Percentiles rank a stretch among this genome's conserved stretches.
phyloP scores from a whole-genome alignment of 1,284 basidiomycete species.

The Rhodotorula sp. region DNA sequence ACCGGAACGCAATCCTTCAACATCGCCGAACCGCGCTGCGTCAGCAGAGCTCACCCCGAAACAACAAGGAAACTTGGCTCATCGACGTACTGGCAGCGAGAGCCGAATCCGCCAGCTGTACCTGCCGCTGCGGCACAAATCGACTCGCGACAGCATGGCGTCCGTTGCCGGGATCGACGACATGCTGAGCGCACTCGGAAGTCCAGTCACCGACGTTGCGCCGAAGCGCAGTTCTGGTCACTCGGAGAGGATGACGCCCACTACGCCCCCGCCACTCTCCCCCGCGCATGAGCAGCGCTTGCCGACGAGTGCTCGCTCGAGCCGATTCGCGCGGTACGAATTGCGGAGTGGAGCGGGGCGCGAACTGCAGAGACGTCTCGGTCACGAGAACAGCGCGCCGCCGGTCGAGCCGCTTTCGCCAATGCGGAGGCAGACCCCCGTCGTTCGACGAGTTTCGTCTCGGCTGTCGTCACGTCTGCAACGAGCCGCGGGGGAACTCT shows the following conservation, averaged over 20 bases:
- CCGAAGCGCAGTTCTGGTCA: neutral
- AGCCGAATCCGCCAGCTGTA: constrained; percentile 14
- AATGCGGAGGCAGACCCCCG: neutral
- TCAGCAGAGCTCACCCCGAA: neutral
- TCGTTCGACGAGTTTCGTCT: neutral
- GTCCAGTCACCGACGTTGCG: neutral
- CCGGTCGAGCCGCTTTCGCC: neutral
- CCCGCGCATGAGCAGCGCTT: neutral
- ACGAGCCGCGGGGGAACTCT: neutral
- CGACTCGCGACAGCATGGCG: constrained; percentile 3
- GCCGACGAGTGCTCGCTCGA: constrained; percentile 2
- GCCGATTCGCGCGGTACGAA: neutral
- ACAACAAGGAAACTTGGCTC: neutral
- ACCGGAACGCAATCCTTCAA: neutral
- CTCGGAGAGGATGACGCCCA: neutral
- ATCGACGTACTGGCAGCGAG: constrained; percentile 3
- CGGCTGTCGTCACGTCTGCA: too few species aligned
- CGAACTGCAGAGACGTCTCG: constrained; percentile 9
- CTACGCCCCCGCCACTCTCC: neutral
- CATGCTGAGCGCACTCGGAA: neutral
- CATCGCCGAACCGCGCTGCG: neutral
- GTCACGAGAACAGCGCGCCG: neutral
- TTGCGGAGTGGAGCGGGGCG: constrained; percentile 24
- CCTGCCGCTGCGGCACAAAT: constrained; percentile 1
- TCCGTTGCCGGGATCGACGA: constrained; percentile 10